Conservation (phyloP, 345 rosid genomes). For the Heritiera fomes region DNA sequence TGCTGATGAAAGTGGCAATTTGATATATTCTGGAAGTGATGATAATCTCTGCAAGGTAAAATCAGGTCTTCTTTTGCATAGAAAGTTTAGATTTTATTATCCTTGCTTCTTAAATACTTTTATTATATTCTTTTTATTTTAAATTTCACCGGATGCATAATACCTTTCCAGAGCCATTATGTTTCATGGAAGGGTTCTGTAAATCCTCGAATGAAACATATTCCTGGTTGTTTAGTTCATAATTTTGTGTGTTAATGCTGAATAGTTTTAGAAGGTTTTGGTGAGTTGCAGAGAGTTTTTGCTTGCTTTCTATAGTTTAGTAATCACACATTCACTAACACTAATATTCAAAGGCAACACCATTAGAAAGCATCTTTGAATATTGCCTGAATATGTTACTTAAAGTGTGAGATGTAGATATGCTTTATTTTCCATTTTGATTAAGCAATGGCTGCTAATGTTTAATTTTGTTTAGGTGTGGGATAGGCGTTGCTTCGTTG, state of each 20-base stretch:
- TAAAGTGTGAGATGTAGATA: background rate
- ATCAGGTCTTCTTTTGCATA: background rate
- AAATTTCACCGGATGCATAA: background rate
- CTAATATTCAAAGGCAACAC: background rate
- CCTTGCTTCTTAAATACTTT: background rate
- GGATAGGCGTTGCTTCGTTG: conserved; percentile 88
- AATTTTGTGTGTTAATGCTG: background rate
- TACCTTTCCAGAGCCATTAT: conserved; percentile 12
- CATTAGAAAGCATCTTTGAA: background rate
- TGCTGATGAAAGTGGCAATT: conserved; percentile 91
- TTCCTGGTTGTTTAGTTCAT: background rate
- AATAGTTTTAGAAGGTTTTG: background rate
- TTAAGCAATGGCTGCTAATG: conserved; percentile 9
- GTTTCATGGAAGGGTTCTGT: background rate
- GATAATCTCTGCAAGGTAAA: conserved; percentile 85
- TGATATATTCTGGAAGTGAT: conserved; percentile 90
- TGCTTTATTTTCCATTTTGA: conserved; percentile 21
- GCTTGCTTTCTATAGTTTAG: background rate
- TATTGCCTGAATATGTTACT: background rate
- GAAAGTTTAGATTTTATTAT: background rate
- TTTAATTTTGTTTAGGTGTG: conserved; percentile 59
- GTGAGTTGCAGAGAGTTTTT: background rate
- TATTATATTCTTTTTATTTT: background rate
- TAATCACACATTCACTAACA: background rate
- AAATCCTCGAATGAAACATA: background rate